These are phyloP conservation scores for Carallia brachiata DNA, from an alignment of 345 rosid species.

Conservation along the genomic window DNA sequence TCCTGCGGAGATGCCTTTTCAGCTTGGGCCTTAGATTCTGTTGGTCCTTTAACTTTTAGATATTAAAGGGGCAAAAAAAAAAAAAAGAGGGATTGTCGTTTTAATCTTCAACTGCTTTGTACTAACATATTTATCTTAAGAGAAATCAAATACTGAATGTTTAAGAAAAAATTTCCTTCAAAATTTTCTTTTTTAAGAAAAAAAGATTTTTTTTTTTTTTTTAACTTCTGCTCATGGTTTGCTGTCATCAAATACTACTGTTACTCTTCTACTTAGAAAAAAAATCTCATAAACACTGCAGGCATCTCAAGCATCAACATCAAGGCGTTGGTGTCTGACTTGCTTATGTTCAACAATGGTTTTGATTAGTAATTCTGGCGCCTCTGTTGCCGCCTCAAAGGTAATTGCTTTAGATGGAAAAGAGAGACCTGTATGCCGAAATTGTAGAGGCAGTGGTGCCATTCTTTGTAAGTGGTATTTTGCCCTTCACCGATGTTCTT, in stretches of 20 bases:
- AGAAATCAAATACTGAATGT: too few relatives aligned
- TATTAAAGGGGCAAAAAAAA: too few relatives aligned
- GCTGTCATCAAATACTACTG: neutral
- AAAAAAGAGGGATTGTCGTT: too few relatives aligned
- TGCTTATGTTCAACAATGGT: conserved; percentile 65
- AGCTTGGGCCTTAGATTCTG: too few relatives aligned
- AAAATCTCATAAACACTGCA: conserved; percentile 19
- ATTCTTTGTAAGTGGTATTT: conserved; percentile 59
- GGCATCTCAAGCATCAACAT: conserved; percentile 42
- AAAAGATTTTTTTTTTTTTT: neutral
- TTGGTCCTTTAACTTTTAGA: too few relatives aligned
- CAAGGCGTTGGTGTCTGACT: conserved; percentile 68
- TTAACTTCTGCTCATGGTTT: neutral
- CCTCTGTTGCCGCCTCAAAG: conserved; percentile 40
- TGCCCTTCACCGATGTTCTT: neutral
- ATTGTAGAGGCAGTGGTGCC: conserved; percentile 83
- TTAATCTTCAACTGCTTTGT: too few relatives aligned
- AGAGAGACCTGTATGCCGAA: conserved; percentile 68
- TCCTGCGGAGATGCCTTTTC: too few relatives aligned
- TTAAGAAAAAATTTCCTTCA: too few relatives aligned
- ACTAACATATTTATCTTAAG: too few relatives aligned
- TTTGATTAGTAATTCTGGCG: conserved; percentile 41
- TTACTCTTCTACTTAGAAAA: neutral
- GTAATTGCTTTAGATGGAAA: conserved; percentile 53
- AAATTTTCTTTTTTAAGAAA: too few relatives aligned